A percentile compares a stretch with the other conserved stretches of the same genome.
Evolutionary conservation across 176 grass and related monocot species (phyloP).

Genomic region (Guadua angustifolia): DNA sequence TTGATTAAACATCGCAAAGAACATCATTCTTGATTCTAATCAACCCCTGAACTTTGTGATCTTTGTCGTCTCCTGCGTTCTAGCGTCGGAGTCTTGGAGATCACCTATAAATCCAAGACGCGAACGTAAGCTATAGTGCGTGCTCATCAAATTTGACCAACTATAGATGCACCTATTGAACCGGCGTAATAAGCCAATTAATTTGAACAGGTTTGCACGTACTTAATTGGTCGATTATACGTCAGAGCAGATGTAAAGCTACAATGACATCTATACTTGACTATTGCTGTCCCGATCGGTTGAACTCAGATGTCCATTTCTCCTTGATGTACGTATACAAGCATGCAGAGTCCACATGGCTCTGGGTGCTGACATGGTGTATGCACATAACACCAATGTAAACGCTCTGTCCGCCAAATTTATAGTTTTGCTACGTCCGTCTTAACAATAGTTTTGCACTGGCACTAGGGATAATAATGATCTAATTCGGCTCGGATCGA

Average conservation of each 20-base stretch:
- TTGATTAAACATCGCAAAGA: not conserved
- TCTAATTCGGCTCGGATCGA: too few species aligned
- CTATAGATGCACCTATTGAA: not conserved
- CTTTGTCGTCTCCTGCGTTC: not conserved
- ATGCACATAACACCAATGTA: not conserved
- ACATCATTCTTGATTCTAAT: not conserved
- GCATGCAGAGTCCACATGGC: not conserved
- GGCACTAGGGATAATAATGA: too few species aligned
- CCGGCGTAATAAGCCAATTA: not conserved
- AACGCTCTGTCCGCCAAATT: not conserved
- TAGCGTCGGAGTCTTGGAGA: not conserved
- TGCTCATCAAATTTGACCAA: not conserved
- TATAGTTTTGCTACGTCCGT: too few species aligned
- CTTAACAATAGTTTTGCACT: too few species aligned
- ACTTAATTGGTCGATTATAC: not conserved
- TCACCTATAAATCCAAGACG: not conserved
- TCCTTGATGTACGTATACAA: not conserved
- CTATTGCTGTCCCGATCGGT: not conserved
- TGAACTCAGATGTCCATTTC: slow-evolving; percentile 22
- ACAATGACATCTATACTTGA: slow-evolving; percentile 14
- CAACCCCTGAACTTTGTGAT: not conserved
- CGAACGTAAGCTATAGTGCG: not conserved
- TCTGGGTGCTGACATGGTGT: not conserved
- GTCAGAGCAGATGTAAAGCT: slow-evolving; percentile 2
- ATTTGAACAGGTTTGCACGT: not conserved